Conservation (phyloP, 2,329 filamentous ascomycete species). For the Penicillium sp. region DNA sequence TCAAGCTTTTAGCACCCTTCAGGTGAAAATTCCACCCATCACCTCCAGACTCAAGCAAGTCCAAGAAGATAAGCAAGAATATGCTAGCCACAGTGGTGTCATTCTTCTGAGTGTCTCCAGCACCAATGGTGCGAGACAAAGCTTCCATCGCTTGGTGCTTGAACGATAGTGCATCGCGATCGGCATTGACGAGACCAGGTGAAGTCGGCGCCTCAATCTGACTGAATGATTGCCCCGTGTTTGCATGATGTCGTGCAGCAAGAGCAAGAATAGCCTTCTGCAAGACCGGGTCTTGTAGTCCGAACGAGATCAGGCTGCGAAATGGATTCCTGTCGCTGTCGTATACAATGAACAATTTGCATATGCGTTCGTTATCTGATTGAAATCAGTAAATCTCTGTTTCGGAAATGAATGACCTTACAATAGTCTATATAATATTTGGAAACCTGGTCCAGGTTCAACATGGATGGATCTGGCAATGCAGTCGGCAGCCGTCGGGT, state of each 20-base stretch:
- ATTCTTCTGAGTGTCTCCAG: slow-evolving; percentile 9
- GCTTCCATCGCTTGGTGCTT: slow-evolving; percentile 38
- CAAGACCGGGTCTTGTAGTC: slow-evolving; percentile 29
- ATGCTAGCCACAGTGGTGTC: slow-evolving; percentile 37
- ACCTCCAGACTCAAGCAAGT: slow-evolving; percentile 35
- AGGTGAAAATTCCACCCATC: slow-evolving; percentile 38
- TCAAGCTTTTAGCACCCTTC: slow-evolving; percentile 33
- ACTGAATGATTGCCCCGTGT: slow-evolving; percentile 27
- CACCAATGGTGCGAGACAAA: slow-evolving; percentile 24
- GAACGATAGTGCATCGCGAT: slow-evolving; percentile 33
- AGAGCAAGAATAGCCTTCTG: slow-evolving; percentile 36
- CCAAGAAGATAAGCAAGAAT: slow-evolving; percentile 36
- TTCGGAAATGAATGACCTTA: neutral
- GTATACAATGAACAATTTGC: slow-evolving; percentile 37
- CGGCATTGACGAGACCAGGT: slow-evolving; percentile 16
- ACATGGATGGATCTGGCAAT: slow-evolving; percentile 1
- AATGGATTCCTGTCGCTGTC: slow-evolving; percentile 39
- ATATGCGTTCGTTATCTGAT: slow-evolving; percentile 38
- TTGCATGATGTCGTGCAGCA: slow-evolving; percentile 37
- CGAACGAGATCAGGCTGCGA: slow-evolving; percentile 32
- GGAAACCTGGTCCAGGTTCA: slow-evolving; percentile 18
- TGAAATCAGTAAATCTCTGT: neutral
- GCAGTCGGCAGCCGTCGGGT: neutral
- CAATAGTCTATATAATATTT: slow-evolving; percentile 8
- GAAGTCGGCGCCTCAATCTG: slow-evolving; percentile 9